Base-by-base conservation (phyloP, 768 basidiomycete genomes). In the Hysterangium stoloniferum region DNA sequence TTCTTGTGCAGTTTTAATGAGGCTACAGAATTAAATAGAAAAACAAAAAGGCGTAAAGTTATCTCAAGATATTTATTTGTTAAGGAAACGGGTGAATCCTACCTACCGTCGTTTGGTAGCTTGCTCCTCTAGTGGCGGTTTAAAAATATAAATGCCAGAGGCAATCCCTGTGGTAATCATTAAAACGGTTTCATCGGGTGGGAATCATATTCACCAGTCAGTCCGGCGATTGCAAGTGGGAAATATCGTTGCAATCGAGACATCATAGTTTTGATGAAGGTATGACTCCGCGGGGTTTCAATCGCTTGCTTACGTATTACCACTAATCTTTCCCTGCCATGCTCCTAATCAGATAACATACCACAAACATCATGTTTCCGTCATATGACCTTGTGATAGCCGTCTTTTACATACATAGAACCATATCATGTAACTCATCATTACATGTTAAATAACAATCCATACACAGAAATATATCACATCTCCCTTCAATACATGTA, bases 141-240 rank as follows among this genome's bases (percentile, higher is more conserved):
- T 73, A 66, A 84, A 84, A 46, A 84, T 78, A 60, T 84, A 84
- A 19, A 82, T 60, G 7, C 83, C 83, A 11, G 83, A 82, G 24
- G 71, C 56, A 45, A 82, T 62, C 27, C 83, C 83, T 84, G 54
- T 12, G 44, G 52, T 17, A 38, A n/a, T n/a, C n/a, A n/a, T n/a
- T n/a, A n/a, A n/a, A 55, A 48, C 35, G 28, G 52, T 43, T 22
- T 27, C 5, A 37, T 38, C 11, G 38, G 33, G 28, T n/a, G 15
- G 44, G 9, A 29, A 40, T 6, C n/a, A 9, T 2, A 32, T 54
- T 56, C 58, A 83, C 84, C 84, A 60, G 81, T 71, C 37, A 71
- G 56, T 31, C 73, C 71, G 48, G 84, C 83, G 34, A 84, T 63
- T 29, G 80, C 38, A 54, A 73, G 74, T 28, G 82, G 79, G 20